Evolutionary conservation across 352 stramenopile species (phyloP).

Genomic region (Phytophthora hybrid): DNA sequence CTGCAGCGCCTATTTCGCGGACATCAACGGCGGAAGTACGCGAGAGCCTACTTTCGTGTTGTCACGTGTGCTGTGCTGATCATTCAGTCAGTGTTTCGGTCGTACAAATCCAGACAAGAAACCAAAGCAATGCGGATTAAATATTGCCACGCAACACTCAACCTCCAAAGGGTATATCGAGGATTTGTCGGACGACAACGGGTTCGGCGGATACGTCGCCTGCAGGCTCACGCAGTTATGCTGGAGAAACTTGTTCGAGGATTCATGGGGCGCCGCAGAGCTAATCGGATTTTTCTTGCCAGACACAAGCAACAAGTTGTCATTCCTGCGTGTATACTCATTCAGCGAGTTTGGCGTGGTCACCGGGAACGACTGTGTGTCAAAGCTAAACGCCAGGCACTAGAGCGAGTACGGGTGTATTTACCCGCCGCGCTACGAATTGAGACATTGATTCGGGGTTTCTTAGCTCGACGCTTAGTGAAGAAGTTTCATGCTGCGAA

Average conservation of each 20-base stretch:
- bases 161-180: constrained; percentile 68
- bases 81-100: constrained; percentile 77
- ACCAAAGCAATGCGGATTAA: constrained; percentile 42
- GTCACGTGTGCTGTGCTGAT: constrained; percentile 62
- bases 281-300: constrained; percentile 50
- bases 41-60: constrained; percentile 56
- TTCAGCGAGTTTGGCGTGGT: constrained; percentile 74
- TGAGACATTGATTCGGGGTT: constrained; percentile 59
- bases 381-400: constrained; percentile 36
- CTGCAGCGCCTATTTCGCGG: constrained; percentile 73
- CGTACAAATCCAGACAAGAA: constrained; percentile 48
- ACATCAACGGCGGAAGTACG: constrained; percentile 58
- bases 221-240: constrained; percentile 51
- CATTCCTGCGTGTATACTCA: constrained; percentile 46
- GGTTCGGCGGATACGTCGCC: constrained; percentile 51
- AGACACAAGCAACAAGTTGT: constrained; percentile 54
- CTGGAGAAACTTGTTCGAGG: constrained; percentile 64
- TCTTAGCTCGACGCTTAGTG: constrained; percentile 55
- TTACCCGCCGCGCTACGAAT: constrained; percentile 65
- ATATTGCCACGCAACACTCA: constrained; percentile 40
- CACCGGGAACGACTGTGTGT: constrained; percentile 45
- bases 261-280: constrained; percentile 63
- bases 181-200: constrained; percentile 54
- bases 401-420: constrained; percentile 46
- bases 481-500: constrained; percentile 39